Evolutionary conservation across 768 basidiomycete genomes (phyloP), one percentile per base, ranked within the genome.

Genomic region (Agaricus sinodeliciosus): DNA sequence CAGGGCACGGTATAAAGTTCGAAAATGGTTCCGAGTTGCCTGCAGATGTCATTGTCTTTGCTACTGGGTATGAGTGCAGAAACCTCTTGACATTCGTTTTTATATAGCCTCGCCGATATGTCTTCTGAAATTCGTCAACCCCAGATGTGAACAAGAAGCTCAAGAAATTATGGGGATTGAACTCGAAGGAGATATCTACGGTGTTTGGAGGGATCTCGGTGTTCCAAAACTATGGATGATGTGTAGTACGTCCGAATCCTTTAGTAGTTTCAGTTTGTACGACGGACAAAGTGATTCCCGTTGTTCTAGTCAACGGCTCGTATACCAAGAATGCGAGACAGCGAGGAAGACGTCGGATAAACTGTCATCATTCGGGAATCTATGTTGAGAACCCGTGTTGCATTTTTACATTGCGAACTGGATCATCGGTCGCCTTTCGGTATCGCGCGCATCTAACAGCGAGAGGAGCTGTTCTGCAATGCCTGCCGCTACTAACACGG

Each of bases 121-220:
- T 56, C 75, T 0, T 63, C 63, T 8, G 63, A 63, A 5, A 63
- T 84, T 35, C 60, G 60, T 39, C 60, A 63, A n/a, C 57, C 1
- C 69, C 73, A 3, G 75, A 76, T n/a, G 59, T 78, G 6, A 72
- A 65, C 2, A 58, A 65, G 51, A 65, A 69, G 64, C 65, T 82
- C 58, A 73, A 76, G 54, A 68, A 67, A 9, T 63, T 85, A 11
- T 80, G 84, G 84, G 79, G 85, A 25, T 57, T 88, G 44, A 72
- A 85, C 63, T 60, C 65, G 12, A 84, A 93, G 68, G 84, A 13
- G 84, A 87, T 61, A 61, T 82, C 13, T 67, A 71, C 28, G 76
- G 78, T 1, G 63, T 63, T 6, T 80, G 71, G 69, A 69, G 76
- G 9, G 75, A 79, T 52, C 57, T 78, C 15, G 82, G 82, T n/a